These are phyloP conservation scores for Penicillium soppii DNA, from an alignment of 495 filamentous ascomycete genomes.

Conservation along the genomic window DNA sequence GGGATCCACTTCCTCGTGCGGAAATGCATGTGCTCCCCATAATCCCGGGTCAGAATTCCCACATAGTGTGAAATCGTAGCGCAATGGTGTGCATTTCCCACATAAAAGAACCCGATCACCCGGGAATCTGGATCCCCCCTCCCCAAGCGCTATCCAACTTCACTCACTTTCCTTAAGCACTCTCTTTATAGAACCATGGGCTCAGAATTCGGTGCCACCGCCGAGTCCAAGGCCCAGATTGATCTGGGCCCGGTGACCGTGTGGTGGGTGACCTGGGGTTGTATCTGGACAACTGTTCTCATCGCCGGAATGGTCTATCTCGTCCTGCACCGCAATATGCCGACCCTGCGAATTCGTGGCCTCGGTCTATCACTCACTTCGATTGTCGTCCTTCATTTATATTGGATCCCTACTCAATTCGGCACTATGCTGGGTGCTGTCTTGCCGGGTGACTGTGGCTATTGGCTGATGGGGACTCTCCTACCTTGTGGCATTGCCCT, in stretches of 20 bases:
- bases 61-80: no score
- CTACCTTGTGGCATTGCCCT: constrained; percentile 69
- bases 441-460: constrained; percentile 59
- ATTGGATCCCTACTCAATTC: constrained; percentile 58
- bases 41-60: not conserved
- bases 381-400: constrained; percentile 62
- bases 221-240: constrained; percentile 27
- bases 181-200: constrained; percentile 26
- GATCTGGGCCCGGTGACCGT: constrained; percentile 26
- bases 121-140: not conserved
- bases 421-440: constrained; percentile 59
- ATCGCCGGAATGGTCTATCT: constrained; percentile 54
- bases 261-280: constrained; percentile 35
- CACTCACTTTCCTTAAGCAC: constrained; percentile 28
- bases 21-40: not conserved
- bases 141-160: constrained; percentile 27
- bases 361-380: constrained; percentile 58
- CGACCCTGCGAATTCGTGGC: constrained; percentile 63
- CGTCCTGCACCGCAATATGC: constrained; percentile 50
- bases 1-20: not conserved
- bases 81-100: no score
- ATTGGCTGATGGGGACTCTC: constrained; percentile 74
- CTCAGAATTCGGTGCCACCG: constrained; percentile 34
- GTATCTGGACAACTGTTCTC: constrained; percentile 56
- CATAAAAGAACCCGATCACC: constrained; percentile 1